These are phyloP conservation scores for Cutaneotrichosporon sp. DNA, from an alignment of 1,284 basidiomycete genomes.

Conservation along the genomic window DNA sequence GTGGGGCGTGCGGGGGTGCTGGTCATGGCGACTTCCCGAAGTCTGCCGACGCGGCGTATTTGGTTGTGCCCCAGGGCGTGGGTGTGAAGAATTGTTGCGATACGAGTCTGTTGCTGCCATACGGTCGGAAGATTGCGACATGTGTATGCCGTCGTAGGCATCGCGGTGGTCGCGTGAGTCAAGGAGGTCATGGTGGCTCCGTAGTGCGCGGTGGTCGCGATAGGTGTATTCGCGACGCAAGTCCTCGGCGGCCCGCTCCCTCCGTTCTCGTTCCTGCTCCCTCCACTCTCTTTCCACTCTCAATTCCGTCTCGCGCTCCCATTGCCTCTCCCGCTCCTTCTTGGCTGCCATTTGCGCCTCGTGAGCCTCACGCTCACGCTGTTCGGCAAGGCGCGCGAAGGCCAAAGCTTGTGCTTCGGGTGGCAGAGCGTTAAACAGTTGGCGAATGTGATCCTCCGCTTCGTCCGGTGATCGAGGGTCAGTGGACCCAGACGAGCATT, in stretches of 20 bases:
- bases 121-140: neutral
- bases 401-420: constrained; percentile 11
- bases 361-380: neutral
- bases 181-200: neutral
- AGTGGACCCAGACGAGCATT: neutral
- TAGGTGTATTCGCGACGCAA: no score
- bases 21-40: no score
- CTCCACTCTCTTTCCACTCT: no score
- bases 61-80: no score
- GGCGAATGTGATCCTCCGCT: constrained; percentile 4
- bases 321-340: neutral
- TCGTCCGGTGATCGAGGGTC: neutral
- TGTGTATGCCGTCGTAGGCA: neutral
- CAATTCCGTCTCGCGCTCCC: neutral
- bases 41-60: no score
- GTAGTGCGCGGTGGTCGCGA: no score
- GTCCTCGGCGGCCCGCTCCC: no score
- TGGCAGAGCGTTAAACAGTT: constrained; percentile 13
- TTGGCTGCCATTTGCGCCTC: neutral
- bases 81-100: no score
- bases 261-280: no score
- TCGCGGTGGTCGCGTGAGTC: neutral
- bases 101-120: no score
- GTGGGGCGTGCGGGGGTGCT: neutral
- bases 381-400: constrained; percentile 3